phyloP scores from a whole-genome alignment of 345 rosid species.

The Lumnitzera racemosa region DNA sequence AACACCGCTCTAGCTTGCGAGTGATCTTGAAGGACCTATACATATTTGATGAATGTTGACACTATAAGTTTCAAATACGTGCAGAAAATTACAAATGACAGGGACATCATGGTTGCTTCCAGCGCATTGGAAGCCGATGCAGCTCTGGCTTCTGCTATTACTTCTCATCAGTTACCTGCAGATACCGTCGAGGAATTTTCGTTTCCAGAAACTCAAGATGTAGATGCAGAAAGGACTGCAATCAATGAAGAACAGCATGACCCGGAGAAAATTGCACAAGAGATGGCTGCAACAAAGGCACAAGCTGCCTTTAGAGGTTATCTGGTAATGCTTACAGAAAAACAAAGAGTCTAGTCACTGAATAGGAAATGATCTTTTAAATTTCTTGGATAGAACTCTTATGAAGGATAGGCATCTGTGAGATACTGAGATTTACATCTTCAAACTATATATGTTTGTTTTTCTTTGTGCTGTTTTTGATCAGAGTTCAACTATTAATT shows the following conservation, averaged over 20 bases:
- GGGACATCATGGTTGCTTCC: slow-evolving; percentile 41
- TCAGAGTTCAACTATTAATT: too few relatives aligned
- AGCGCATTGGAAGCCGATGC: slow-evolving; percentile 48
- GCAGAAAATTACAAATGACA: slow-evolving; percentile 48
- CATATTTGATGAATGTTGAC: too few relatives aligned
- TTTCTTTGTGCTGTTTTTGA: too few relatives aligned
- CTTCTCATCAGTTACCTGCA: slow-evolving; percentile 21
- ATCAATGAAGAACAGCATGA: slow-evolving; percentile 24
- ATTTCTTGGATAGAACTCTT: too few relatives aligned
- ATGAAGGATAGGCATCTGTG: too few relatives aligned
- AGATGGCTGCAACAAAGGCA: slow-evolving; percentile 70
- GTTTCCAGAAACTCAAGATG: slow-evolving; percentile 24
- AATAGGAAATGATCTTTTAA: background rate
- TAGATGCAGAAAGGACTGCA: slow-evolving; percentile 22
- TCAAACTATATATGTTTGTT: too few relatives aligned
- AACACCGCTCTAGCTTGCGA: too few relatives aligned
- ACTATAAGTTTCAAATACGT: background rate
- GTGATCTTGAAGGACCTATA: too few relatives aligned
- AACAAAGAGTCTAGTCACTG: background rate
- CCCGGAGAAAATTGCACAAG: slow-evolving; percentile 45
- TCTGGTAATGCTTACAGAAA: slow-evolving; percentile 48
- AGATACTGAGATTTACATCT: too few relatives aligned
- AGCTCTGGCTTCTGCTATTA: slow-evolving; percentile 31
- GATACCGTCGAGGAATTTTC: slow-evolving; percentile 19
- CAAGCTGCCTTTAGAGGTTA: slow-evolving; percentile 96